Conservation (phyloP, 140 eudicot genomes). For the Bidens hawaiensis region DNA sequence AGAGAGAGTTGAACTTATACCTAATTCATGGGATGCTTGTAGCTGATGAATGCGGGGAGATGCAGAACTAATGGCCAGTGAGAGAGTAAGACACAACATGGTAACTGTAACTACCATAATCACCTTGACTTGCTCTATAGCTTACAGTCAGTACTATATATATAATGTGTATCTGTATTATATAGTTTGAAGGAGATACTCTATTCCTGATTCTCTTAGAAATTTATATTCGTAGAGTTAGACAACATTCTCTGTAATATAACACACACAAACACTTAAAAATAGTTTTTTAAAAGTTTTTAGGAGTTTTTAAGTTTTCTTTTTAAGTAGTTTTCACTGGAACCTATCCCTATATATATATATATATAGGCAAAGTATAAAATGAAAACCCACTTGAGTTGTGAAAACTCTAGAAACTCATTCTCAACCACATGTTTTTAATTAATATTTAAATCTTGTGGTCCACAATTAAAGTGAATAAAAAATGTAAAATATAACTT, state of each 20-base stretch:
- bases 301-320: too few relatives aligned
- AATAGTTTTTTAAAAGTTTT: too few relatives aligned
- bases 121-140: constrained; percentile 1
- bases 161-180: not conserved
- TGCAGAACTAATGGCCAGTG: constrained; percentile 21
- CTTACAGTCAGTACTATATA: not conserved
- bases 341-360: not conserved
- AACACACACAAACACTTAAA: not conserved
- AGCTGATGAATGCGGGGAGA: constrained; percentile 16
- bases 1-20: constrained; percentile 3
- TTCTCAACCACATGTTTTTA: too few relatives aligned
- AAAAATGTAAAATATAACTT: too few relatives aligned
- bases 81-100: constrained; percentile 21
- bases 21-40: constrained; percentile 19
- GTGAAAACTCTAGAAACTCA: too few relatives aligned
- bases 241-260: constrained; percentile 17
- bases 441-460: too few relatives aligned
- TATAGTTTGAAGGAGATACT: not conserved
- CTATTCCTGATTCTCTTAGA: not conserved
- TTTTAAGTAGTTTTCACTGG: too few relatives aligned
- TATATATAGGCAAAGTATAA: too few relatives aligned
- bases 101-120: constrained; percentile 11
- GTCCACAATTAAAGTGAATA: too few relatives aligned
- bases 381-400: too few relatives aligned
- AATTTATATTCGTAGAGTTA: constrained; percentile 3